Evolutionary conservation across 2,329 filamentous ascomycete species (phyloP), one percentile per base, ranked within the genome.

Genomic region (Microdochium nivale): DNA sequence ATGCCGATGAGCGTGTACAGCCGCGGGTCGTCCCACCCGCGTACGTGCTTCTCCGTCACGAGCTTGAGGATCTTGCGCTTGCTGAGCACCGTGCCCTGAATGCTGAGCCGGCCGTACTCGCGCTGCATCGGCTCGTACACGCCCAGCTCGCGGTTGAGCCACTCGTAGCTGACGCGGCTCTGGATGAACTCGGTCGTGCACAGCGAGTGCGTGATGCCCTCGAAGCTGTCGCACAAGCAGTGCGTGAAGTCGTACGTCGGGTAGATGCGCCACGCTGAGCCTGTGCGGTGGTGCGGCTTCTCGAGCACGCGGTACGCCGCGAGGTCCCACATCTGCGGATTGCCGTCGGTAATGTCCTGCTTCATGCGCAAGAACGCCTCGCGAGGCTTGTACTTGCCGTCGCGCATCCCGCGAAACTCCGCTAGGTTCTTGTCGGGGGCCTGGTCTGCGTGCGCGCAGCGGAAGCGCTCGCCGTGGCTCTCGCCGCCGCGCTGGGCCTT

Each of bases 281-380:
- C 89, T 0, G 91, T 95, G 33, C 88, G 81, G 68, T 89, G 83
- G 65, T 95, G 90, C 44, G 83, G 78, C 54, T 76, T 76, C 53
- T 80, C 71, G 43, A 90, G 78, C 51, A 97, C 85, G 54, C 92
- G 83, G 69, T 96, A 97, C 16, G 92, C 92, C 2, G 88, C 88
- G 51, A 96, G 72, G 74, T 97, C 92, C 92, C 92, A 96, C 88
- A 96, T 91, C 69, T 95, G 89, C 7, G 91, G 90, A 66, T 96
- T 96, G 27, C 86, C 85, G 60, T 86, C 85, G 49, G 81, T 80
- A 56, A 89, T 88, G 57, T 90, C 81, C 76, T 95, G 89, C 74
- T 95, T 95, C 91, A 97, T 96, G 55, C 92, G 84, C 50, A 97
- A 74, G 61, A 90, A 87, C 1, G 90, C 92, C 66, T 90, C 85